Evolutionary conservation across 1,284 basidiomycete genomes (phyloP).

Genomic region (Puccinia horiana): DNA sequence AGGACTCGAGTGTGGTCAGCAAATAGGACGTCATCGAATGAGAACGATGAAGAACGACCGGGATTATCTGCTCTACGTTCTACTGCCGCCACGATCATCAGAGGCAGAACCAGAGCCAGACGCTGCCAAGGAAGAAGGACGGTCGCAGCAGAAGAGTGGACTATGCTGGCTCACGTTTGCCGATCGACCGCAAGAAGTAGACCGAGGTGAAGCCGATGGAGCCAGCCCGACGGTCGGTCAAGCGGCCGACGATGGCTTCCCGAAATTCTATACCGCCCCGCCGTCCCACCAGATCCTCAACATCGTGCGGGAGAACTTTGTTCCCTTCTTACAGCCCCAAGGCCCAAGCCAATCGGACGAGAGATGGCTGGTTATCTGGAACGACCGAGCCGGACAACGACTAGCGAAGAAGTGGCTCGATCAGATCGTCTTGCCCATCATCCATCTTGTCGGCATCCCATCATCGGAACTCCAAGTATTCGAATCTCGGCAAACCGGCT

Average conservation of each 20-base stretch:
- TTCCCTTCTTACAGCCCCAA: slow-evolving; percentile 27
- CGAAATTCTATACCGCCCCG: slow-evolving; percentile 28
- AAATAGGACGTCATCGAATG: background rate
- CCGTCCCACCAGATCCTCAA: slow-evolving; percentile 39
- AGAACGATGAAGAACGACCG: slow-evolving; percentile 18
- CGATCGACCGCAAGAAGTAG: background rate
- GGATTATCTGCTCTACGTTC: slow-evolving; percentile 39
- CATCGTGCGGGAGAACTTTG: slow-evolving; percentile 34
- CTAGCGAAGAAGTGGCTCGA: slow-evolving; percentile 34
- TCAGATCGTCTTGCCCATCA: slow-evolving; percentile 24
- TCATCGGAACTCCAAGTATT: background rate
- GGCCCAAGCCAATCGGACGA: background rate
- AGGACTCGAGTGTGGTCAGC: too few relatives aligned
- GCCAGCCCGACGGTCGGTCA: background rate
- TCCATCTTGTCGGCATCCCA: slow-evolving; percentile 22
- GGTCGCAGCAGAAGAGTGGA: background rate
- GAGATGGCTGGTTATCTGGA: slow-evolving; percentile 35
- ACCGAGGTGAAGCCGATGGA: background rate
- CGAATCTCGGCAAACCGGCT: slow-evolving; percentile 8
- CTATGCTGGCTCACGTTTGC: slow-evolving; percentile 34
- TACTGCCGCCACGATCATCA: background rate
- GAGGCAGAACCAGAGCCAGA: background rate
- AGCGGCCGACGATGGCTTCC: background rate
- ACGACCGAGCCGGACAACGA: slow-evolving; percentile 20
- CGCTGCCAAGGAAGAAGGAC: background rate